Base-by-base conservation (phyloP, 257 asterid species). In the Solanum gracilifrons region DNA sequence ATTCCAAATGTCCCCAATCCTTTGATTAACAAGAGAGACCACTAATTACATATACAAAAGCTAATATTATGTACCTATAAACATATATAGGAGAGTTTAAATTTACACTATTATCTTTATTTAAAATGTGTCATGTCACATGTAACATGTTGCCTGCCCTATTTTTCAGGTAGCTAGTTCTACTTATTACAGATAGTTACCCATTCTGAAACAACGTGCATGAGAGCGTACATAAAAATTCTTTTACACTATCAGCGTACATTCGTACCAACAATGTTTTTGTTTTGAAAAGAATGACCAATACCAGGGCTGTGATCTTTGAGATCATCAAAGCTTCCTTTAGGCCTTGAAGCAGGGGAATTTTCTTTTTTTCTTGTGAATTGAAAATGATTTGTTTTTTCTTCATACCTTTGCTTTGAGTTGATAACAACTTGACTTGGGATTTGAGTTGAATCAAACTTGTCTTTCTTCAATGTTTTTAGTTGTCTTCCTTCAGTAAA, bases 301-400 rank as follows among this genome's bases (percentile, higher is more conserved):
- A 84, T 84, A 3, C 94, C 95, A 15, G 92, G 95, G 88, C 95
- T 92, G 82, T 88, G 87, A n/a, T 94, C 93, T 82, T 90, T 89
- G 86, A 90, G 91, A 74, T 89, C 90, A 60, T 86, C 90, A 9
- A 89, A 79, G 3, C 64, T 84, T 68, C 88, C 89, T 77, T n/a
- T 84, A 82, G 87, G 1, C 13, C 39, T 3, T 83, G 72, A 88
- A 13, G 37, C 58, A 83, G 87, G 84, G 94, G 96, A 86, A 95
- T 93, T 86, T 93, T 89, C 75, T 95, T 94, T 31, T 93, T 95
- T 62, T 87, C 69, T 23, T 95, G 93, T 9, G 92, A 90, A 32
- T 20, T 72, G 39, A 33, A 72, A 72, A 37, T 33, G 27, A 18
- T 18, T 73, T 73, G 29, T 0, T 68, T 68, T 68, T 27, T 68